phyloP scores from a whole-genome alignment of 495 filamentous ascomycete species.

The Aspergillus ostianus region DNA sequence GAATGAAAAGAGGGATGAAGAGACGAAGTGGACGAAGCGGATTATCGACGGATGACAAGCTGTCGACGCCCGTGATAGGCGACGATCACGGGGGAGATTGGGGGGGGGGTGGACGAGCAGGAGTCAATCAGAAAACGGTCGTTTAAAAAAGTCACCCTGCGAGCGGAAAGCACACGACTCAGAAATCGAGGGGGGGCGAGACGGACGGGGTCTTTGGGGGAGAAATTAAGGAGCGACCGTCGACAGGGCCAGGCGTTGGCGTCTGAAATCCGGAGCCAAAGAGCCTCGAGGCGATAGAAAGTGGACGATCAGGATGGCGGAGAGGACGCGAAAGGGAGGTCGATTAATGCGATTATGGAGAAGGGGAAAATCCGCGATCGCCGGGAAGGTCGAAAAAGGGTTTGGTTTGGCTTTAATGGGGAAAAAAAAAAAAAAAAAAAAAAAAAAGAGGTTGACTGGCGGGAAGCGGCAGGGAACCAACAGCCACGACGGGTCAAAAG shows the following conservation, averaged over 20 bases:
- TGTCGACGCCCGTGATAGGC: constrained; percentile 15
- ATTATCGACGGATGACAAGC: constrained; percentile 6
- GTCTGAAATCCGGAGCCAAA: background rate
- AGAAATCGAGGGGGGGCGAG: background rate
- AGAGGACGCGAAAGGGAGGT: constrained; percentile 1
- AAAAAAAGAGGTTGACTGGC: background rate
- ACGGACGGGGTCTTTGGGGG: constrained; percentile 2
- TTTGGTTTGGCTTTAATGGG: background rate
- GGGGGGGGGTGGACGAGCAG: constrained; percentile 7
- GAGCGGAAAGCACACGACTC: constrained; percentile 3
- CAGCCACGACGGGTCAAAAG: no score
- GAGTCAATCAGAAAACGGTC: background rate
- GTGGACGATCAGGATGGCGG: background rate
- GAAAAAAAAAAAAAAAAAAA: constrained; percentile 3
- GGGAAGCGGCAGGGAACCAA: background rate
- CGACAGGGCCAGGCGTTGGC: background rate
- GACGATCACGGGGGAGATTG: constrained; percentile 18
- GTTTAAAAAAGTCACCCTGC: background rate
- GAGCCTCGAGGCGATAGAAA: constrained; percentile 1
- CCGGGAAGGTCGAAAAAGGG: constrained; percentile 9
- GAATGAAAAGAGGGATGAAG: constrained; percentile 8
- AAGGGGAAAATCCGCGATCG: constrained; percentile 12
- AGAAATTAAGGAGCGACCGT: constrained; percentile 7
- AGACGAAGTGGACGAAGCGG: constrained; percentile 8
- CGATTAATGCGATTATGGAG: constrained; percentile 6